phyloP scores from a whole-genome alignment of 306 rosid genomes.

The Bauhinia variegata region DNA sequence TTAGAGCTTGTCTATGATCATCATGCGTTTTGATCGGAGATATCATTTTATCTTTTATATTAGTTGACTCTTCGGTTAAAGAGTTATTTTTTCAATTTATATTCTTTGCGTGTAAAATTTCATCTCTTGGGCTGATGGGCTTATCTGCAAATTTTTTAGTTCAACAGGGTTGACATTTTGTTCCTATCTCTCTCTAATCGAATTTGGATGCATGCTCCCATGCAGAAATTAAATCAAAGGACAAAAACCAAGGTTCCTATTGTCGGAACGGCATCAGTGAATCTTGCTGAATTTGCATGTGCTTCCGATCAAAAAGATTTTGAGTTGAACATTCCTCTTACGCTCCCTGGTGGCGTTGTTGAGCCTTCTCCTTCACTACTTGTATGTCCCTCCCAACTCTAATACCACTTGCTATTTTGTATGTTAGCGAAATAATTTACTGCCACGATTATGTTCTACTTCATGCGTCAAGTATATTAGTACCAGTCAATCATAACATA shows the following conservation, averaged over 20 bases:
- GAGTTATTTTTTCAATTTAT: background rate
- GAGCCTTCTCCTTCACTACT: constrained; percentile 67
- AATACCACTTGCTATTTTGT: background rate
- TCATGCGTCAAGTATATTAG: background rate
- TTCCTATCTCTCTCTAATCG: background rate
- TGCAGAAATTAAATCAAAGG: constrained; percentile 82
- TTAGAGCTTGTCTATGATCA: constrained; percentile 7
- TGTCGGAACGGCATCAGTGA: constrained; percentile 78
- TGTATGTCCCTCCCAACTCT: constrained; percentile 48
- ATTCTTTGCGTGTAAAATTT: background rate
- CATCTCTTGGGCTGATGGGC: background rate
- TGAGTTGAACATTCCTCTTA: constrained; percentile 71
- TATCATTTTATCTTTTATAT: background rate
- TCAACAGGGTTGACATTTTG: background rate
- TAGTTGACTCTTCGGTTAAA: constrained; percentile 26
- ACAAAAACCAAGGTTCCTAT: constrained; percentile 69
- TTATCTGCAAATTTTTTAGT: background rate
- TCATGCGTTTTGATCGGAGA: too few species aligned
- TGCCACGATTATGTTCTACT: background rate
- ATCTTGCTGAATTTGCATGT: constrained; percentile 83
- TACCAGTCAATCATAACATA: background rate
- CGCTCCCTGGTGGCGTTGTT: constrained; percentile 47
- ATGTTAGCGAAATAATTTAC: background rate
- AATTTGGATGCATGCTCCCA: constrained; percentile 18
- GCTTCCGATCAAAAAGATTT: constrained; percentile 72